These are phyloP conservation scores for Termitomyces bulborhizus DNA, from an alignment of 768 basidiomycete species.

Conservation along the genomic window DNA sequence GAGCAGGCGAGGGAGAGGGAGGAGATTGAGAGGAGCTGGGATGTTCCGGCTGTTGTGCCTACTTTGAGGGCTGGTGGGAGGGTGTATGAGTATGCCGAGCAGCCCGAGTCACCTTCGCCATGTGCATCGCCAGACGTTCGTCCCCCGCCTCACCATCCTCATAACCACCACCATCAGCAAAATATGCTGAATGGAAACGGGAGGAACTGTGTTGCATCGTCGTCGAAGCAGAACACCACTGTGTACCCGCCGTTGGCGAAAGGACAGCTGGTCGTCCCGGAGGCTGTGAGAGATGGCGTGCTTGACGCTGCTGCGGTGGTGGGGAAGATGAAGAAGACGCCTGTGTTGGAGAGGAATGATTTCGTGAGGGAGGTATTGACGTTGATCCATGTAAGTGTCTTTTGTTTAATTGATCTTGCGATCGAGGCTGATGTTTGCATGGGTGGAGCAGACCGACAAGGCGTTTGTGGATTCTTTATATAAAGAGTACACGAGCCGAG, in stretches of 20 bases:
- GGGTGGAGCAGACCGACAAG: constrained; percentile 48
- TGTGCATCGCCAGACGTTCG: constrained; percentile 5
- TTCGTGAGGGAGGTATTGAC: constrained; percentile 56
- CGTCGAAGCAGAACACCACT: neutral
- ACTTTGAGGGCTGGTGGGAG: constrained; percentile 5
- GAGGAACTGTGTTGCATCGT: neutral
- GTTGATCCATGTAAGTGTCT: constrained; percentile 48
- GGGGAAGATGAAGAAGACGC: constrained; percentile 12
- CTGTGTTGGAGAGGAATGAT: constrained; percentile 41
- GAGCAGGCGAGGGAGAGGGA: constrained; percentile 34
- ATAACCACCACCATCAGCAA: neutral
- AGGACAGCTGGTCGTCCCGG: constrained; percentile 6
- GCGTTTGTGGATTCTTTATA: constrained; percentile 59
- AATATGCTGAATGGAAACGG: neutral
- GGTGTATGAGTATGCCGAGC: constrained; percentile 2
- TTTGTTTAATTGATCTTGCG: constrained; percentile 5
- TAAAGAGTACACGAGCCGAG: constrained; percentile 37
- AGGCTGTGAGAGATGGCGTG: constrained; percentile 24
- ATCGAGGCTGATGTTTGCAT: neutral
- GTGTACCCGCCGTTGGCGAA: constrained; percentile 11
- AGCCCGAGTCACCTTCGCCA: constrained; percentile 13
- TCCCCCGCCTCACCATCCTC: neutral
- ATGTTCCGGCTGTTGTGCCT: constrained; percentile 32
- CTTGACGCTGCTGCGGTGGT: constrained; percentile 19
- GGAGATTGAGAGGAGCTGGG: constrained; percentile 60